Evolutionary conservation across 345 rosid genomes (phyloP), one percentile per base, ranked within the genome.

Genomic region (Eucalyptus sideroxylon): DNA sequence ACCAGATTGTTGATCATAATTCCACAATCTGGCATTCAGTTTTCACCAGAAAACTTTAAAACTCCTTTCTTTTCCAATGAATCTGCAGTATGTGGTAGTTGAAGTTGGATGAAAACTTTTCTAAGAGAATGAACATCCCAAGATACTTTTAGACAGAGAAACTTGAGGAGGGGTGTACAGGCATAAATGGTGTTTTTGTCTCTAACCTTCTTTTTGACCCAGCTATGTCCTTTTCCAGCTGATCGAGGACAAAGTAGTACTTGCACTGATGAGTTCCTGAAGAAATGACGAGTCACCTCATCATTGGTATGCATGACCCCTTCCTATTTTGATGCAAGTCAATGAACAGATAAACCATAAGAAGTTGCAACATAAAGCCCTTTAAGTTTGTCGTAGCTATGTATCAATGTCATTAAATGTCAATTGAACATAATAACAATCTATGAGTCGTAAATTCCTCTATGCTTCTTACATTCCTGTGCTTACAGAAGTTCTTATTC

Each of bases 221-320:
- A 97, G 93, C 99, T 97, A 93, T 96, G 95, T 89, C 99, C 99
- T 95, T 92, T 94, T 62, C 95, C 97, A 11, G 94, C 97, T 90
- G 98, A 94, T 85, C 99, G 95, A 40, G 99, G 98, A 90, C 99
- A 97, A 90, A 96, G 98, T 77, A 96, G 90, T 88, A 97, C 96
- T 91, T 96, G 97, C 90, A 97, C 99, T 0, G 99, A 96, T 6
- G 99, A 97, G 90, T 95, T 95, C 94, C 96, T 96, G 94, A 97
- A 96, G 86, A 96, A 97, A 60, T 88, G 96, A 86, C 97, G 98
- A 87, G 99, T 97, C 93, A 94, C 96, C 91, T 97, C 99, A 92
- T 97, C 99, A 72, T 92, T 92, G 72, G 99, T 97, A 86, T 90
- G 85, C 99, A 97, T 97, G 86, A 96, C 87, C 50, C 99, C 99